phyloP scores from a whole-genome alignment of 2,329 filamentous ascomycete genomes.

The Penicillium brevicompactum region DNA sequence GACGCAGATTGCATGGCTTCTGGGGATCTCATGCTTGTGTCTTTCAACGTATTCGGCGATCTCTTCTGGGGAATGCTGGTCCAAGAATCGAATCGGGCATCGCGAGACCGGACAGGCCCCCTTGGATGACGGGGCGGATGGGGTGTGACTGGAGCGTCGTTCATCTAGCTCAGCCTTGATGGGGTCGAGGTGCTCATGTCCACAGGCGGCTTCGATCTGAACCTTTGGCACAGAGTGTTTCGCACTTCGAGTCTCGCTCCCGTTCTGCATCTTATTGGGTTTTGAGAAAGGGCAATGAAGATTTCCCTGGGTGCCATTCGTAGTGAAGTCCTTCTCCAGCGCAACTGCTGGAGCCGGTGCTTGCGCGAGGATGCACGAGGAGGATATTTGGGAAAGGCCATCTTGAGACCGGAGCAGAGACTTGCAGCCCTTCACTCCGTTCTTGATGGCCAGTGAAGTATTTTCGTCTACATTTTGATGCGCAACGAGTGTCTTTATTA shows the following conservation, averaged over 20 bases:
- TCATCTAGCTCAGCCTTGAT: constrained; percentile 53
- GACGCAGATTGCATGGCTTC: constrained; percentile 91
- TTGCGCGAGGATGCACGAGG: constrained; percentile 42
- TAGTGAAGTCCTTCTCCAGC: constrained; percentile 88
- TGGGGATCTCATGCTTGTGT: constrained; percentile 91
- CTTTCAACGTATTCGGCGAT: constrained; percentile 91
- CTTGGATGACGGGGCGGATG: constrained; percentile 48
- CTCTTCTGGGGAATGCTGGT: constrained; percentile 90
- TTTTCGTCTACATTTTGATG: constrained; percentile 66
- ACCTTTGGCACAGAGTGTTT: constrained; percentile 43
- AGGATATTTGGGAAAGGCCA: constrained; percentile 34
- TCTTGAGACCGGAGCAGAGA: constrained; percentile 34
- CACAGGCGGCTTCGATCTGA: constrained; percentile 45
- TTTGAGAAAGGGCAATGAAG: constrained; percentile 79
- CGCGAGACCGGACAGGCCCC: constrained; percentile 69
- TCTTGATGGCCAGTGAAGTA: constrained; percentile 37
- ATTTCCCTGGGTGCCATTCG: constrained; percentile 75
- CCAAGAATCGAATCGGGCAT: constrained; percentile 89
- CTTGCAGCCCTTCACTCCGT: constrained; percentile 45
- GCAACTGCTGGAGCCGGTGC: constrained; percentile 64
- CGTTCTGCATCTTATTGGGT: constrained; percentile 44
- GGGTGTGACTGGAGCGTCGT: constrained; percentile 46
- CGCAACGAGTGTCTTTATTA: constrained; percentile 58
- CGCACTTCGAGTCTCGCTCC: constrained; percentile 37
- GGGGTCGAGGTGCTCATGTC: constrained; percentile 62